Percentiles rank a stretch among this genome's conserved stretches.
Evolutionary conservation across 2,329 filamentous ascomycete genomes (phyloP).

Genomic region (Diaporthe citrichinensis): DNA sequence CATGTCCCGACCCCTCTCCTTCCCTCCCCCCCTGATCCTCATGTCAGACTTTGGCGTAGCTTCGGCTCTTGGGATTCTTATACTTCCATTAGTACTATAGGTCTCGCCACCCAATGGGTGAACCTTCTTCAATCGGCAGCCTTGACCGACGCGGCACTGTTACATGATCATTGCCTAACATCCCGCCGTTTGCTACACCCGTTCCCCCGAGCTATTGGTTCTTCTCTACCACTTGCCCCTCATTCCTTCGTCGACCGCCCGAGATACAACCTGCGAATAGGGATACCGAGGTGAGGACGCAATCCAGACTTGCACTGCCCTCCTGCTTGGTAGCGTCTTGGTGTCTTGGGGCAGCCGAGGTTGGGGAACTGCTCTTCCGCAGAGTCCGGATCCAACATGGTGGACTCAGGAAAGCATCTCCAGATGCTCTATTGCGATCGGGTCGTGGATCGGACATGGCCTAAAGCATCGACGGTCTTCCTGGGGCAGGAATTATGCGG

Average conservation of each 20-base stretch:
- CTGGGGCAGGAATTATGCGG: neutral
- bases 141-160: slow-evolving; percentile 10
- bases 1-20: neutral
- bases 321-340: slow-evolving; percentile 26
- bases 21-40: neutral
- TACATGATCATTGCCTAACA: slow-evolving; percentile 27
- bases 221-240: slow-evolving; percentile 6
- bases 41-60: neutral
- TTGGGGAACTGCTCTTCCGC: neutral
- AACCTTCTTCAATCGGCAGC: slow-evolving; percentile 17
- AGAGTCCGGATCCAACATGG: neutral
- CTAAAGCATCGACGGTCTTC: slow-evolving; percentile 10
- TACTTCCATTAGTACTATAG: slow-evolving; percentile 9
- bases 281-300: slow-evolving; percentile 10
- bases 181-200: neutral
- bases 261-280: slow-evolving; percentile 4
- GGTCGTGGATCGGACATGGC: slow-evolving; percentile 2
- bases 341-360: slow-evolving; percentile 9
- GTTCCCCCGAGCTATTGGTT: neutral
- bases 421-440: neutral
- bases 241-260: slow-evolving; percentile 19
- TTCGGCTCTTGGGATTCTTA: slow-evolving; percentile 22
- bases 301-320: slow-evolving; percentile 20
- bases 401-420: neutral
- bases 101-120: slow-evolving; percentile 23